phyloP scores from a whole-genome alignment of 192 early-diverging fungal species.

The Coemansia sp. region DNA sequence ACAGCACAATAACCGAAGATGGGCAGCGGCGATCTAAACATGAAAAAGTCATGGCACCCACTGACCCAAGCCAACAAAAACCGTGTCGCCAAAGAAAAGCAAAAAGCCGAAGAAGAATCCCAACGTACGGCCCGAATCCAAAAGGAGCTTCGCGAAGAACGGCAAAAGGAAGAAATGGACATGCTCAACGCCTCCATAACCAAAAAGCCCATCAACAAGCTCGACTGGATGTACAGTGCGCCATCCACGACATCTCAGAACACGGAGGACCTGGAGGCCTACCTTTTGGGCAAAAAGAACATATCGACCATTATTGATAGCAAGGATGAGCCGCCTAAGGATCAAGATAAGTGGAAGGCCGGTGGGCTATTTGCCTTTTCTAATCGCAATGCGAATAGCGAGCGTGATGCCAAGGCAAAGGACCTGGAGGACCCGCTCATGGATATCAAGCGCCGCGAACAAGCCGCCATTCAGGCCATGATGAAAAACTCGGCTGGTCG shows the following conservation, averaged over 20 bases:
- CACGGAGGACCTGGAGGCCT: slow-evolving; percentile 81
- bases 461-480: slow-evolving; percentile 68
- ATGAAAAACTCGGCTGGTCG: slow-evolving; percentile 69
- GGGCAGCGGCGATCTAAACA: slow-evolving; percentile 62
- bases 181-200: slow-evolving; percentile 70
- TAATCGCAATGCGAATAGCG: slow-evolving; percentile 73
- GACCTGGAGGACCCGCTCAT: slow-evolving; percentile 90
- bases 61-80: slow-evolving; percentile 82
- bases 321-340: slow-evolving; percentile 16
- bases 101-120: slow-evolving; percentile 79
- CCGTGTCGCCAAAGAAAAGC: slow-evolving; percentile 62
- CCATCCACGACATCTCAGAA: slow-evolving; percentile 55
- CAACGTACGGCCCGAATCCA: slow-evolving; percentile 82
- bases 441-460: slow-evolving; percentile 84
- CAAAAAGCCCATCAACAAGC: slow-evolving; percentile 65
- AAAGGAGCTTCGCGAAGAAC: slow-evolving; percentile 91
- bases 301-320: slow-evolving; percentile 65
- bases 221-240: slow-evolving; percentile 97
- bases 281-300: slow-evolving; percentile 83
- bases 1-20: slow-evolving; percentile 16
- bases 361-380: slow-evolving; percentile 50
- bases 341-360: slow-evolving; percentile 28
- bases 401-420: slow-evolving; percentile 79
- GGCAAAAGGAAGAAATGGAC: slow-evolving; percentile 81
- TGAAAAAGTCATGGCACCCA: slow-evolving; percentile 99